Base-by-base conservation (phyloP, 2,329 filamentous ascomycete species). In the Talaromyces sp. region DNA sequence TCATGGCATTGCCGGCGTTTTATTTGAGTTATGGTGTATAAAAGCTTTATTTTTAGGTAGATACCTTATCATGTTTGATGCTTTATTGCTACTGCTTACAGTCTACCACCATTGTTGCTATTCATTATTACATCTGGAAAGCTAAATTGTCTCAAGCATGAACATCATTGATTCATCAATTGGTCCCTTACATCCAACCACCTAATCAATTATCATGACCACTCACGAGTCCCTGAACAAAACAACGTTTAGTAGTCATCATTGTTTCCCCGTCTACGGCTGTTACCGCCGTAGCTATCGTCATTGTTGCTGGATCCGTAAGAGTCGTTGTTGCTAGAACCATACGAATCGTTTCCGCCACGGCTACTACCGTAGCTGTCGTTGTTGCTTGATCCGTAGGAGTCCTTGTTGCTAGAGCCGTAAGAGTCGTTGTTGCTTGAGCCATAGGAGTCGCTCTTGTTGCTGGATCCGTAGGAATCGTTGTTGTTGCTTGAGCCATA, bases 1-100 rank as follows among this genome's bases (percentile, higher is more conserved):
- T 36, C 6, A 56, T 58, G 51, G 51, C 61, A 63, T 63, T 63
- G 53, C 15, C 38, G 61, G 61, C 61, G 61, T 63, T 63, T 36
- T 10, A 5, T 27, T 38, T 54, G 27, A 59, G 17, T 45, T 59
- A 40, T 38, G 61, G n/a, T 45, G 61, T 63, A 63, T 59, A 58
- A 47, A 63, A 58, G 10, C 38, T 62, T 51, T 29, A 43, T 49
- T 58, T 51, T 40, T 49, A 47, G 27, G 49, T 63, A 63, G 49
- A 63, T 63, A 63, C 61, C 61, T 63, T 58, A 31, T 36, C 36
- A 45, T 58, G n/a, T 60, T 22, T 27, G 10, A 49, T n/a, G 36
- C 34, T n/a, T 27, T 10, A 36, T 49, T 38, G 31, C 60, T 53
- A 53, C 43, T 17, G 29, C 29, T 19, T 51, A 60, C 34, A n/a